Base-by-base conservation (phyloP, 345 rosid species). In the Salix dunnii region DNA sequence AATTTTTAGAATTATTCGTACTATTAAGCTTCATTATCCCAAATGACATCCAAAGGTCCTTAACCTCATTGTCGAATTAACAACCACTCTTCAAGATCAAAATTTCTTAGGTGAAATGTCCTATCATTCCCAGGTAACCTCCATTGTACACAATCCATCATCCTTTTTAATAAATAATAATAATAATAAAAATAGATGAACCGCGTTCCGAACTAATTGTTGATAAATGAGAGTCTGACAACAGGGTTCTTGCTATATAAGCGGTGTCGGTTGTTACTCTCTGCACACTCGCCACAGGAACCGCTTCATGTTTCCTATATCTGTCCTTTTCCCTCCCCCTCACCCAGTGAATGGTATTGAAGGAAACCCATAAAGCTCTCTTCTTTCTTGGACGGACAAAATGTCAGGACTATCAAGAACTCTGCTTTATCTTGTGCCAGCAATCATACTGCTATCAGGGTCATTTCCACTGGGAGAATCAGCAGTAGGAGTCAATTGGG, bases 401-500 rank as follows among this genome's bases (percentile, higher is more conserved):
- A 88, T 88, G 89, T 13, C 74, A 38, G 68, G 78, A 65, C 68
- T 65, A 38, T 58, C 14, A 38, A 70, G 53, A 67, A 64, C 85
- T 62, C 49, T 71, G 43, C 71, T 78, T 21, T 58, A 63, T 31
- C 27, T 76, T 38, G 2, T 60, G 23, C 25, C 3, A n/a, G 63
- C 27, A 23, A 25, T 58, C 14, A 23, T 82, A 38, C 14, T 84
- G 43, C 46, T 86, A 5, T 73, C 71, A 10, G 60, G 75, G 18
- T 82, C 77, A 25, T 46, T 78, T 68, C 43, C 51, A 58, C 75
- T 60, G 67, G 86, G 83, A 51, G 90, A 92, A 63, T 85, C 99
- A 11, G 91, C 90, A 3, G 85, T 92, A 53, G 99, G 99, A 49
- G 94, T 91, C 73, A 96, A 96, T 89, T 96, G 99, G 99, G 98